These are phyloP conservation scores for Leccinum longicurvipes DNA, from an alignment of 768 basidiomycete genomes.

Conservation along the genomic window DNA sequence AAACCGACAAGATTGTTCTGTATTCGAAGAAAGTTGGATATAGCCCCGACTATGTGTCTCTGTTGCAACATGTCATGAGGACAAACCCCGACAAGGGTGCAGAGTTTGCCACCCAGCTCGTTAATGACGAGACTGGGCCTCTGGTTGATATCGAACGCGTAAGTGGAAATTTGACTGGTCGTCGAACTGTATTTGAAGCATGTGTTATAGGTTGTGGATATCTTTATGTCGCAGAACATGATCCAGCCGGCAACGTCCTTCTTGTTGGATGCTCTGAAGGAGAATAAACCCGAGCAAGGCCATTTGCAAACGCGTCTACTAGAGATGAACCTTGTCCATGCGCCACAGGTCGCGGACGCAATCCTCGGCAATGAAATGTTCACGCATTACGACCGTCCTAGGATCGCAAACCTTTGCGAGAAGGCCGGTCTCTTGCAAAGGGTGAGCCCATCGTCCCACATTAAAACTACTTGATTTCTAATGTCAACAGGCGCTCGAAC, in stretches of 20 bases:
- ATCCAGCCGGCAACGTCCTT: conserved; percentile 99
- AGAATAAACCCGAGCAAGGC: conserved; percentile 96
- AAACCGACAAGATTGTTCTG: conserved; percentile 95
- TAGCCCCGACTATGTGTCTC: conserved; percentile 84
- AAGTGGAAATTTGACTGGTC: conserved; percentile 20
- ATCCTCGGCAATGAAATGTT: conserved; percentile 99
- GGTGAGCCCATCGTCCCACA: conserved; percentile 42
- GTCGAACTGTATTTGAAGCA: not conserved
- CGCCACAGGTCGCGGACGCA: conserved; percentile 98
- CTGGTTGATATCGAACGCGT: conserved; percentile 92
- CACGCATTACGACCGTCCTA: conserved; percentile 90
- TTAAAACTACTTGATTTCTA: conserved; percentile 1
- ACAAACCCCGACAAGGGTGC: conserved; percentile 96
- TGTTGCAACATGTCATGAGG: conserved; percentile 95
- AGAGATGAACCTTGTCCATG: conserved; percentile 97
- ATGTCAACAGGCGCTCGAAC: conserved; percentile 83
- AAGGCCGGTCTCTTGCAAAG: conserved; percentile 95
- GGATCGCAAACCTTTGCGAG: conserved; percentile 97
- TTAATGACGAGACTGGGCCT: conserved; percentile 90
- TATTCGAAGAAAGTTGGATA: conserved; percentile 98
- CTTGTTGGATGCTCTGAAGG: conserved; percentile 95
- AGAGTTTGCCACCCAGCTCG: conserved; percentile 93
- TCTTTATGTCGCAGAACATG: conserved; percentile 99
- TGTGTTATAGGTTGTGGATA: conserved; percentile 79
- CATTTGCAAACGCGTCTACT: conserved; percentile 93